A percentile compares a stretch with the other conserved stretches of the same genome.
Evolutionary conservation across 768 basidiomycete species (phyloP).

Genomic region (Tulasnella sp.): DNA sequence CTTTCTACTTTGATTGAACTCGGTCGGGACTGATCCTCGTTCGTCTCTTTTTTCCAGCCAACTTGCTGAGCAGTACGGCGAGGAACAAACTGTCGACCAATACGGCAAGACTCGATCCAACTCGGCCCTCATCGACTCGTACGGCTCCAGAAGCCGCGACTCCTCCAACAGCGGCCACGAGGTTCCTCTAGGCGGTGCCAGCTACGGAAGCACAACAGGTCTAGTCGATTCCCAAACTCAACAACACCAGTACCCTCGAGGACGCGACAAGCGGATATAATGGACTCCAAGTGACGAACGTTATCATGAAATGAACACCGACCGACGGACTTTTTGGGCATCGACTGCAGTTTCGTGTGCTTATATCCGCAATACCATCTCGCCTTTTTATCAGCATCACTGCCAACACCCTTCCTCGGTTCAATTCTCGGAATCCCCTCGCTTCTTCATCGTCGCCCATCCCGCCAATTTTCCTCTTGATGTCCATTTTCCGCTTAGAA

Average conservation of each 20-base stretch:
- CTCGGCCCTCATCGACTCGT: slow-evolving; percentile 1
- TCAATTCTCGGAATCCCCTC: not conserved
- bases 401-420: not conserved
- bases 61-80: slow-evolving; percentile 70
- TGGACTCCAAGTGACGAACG: slow-evolving; percentile 4
- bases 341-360: slow-evolving; percentile 11
- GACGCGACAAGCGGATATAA: slow-evolving; percentile 10
- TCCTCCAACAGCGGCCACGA: slow-evolving; percentile 26
- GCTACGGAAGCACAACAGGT: slow-evolving; percentile 16
- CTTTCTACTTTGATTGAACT: not conserved
- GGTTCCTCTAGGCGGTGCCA: not conserved
- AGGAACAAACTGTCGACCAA: slow-evolving; percentile 39
- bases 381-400: not conserved
- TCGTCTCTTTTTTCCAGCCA: slow-evolving; percentile 45
- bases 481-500: not conserved
- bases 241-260: not conserved
- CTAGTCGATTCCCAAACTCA: not conserved
- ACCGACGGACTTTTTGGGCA: not conserved
- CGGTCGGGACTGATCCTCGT: not conserved
- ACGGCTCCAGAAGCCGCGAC: slow-evolving; percentile 9
- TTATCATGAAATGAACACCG: not conserved
- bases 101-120: slow-evolving; percentile 14
- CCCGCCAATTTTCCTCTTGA: not conserved
- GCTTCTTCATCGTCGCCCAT: not conserved
- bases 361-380: not conserved